A percentile compares a stretch with the other conserved stretches of the same genome.
These are phyloP conservation scores for Theobroma grandiflorum DNA, from an alignment of 441 rosid genomes.

Conservation along the genomic window DNA sequence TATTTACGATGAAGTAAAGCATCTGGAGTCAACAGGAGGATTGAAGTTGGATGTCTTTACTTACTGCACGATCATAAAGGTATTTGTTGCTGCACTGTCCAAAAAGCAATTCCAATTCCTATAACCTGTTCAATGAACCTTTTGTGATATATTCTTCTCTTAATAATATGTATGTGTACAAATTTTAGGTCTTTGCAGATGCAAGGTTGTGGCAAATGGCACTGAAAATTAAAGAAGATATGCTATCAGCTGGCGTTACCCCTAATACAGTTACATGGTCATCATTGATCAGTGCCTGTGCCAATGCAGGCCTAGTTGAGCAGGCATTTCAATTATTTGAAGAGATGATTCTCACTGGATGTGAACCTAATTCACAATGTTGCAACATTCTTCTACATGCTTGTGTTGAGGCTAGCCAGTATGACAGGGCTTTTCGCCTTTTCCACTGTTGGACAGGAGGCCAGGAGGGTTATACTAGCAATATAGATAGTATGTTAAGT, in stretches of 20 bases:
- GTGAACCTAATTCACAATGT: constrained; percentile 86
- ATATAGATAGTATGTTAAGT: constrained; percentile 28
- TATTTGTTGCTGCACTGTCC: constrained; percentile 35
- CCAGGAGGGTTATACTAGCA: constrained; percentile 41
- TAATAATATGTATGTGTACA: constrained; percentile 10
- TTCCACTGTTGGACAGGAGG: constrained; percentile 71
- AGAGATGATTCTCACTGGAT: constrained; percentile 87
- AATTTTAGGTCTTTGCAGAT: constrained; percentile 84
- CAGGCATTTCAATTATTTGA: constrained; percentile 78
- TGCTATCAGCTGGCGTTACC: constrained; percentile 75
- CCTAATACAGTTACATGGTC: constrained; percentile 93
- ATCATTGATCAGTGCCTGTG: constrained; percentile 91
- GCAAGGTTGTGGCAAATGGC: constrained; percentile 95
- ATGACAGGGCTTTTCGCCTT: constrained; percentile 94
- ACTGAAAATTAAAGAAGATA: constrained; percentile 80
- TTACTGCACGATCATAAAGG: constrained; percentile 93
- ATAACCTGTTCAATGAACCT: not conserved
- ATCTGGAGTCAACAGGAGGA: constrained; percentile 67
- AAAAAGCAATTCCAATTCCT: constrained; percentile 6
- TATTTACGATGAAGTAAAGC: constrained; percentile 75
- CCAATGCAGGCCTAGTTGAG: constrained; percentile 89
- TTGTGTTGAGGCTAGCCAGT: constrained; percentile 89
- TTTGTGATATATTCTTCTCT: constrained; percentile 19
- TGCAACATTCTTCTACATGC: constrained; percentile 86
- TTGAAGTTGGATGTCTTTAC: constrained; percentile 88